Base-by-base conservation (phyloP, 352 stramenopile genomes). In the Nothophytophthora sp. region DNA sequence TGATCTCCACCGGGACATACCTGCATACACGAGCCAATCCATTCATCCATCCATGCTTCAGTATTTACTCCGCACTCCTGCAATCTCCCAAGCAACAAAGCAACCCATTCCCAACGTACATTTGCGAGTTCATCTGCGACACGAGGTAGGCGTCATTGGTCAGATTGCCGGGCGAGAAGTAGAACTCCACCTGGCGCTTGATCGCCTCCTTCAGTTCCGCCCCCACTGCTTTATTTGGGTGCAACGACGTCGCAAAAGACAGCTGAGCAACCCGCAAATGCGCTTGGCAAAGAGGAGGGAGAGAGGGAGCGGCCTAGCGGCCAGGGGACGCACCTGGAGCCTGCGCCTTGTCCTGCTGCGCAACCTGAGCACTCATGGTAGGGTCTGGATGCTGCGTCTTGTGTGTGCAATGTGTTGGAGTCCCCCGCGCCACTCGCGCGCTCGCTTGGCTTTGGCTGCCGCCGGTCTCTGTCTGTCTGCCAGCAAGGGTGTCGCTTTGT, bases 111-210 rank as follows among this genome's bases (percentile, higher is more conserved):
- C n/a, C 6, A n/a, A 65, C 69, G 52, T 65, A 93, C 86, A 94
- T 92, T 63, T 93, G 84, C 55, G 83, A 89, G 67, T 95, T 89
- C 86, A 96, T 96, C 47, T 96, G 82, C 47, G 83, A 92, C 18
- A 96, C 84, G 35, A 96, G 73, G 67, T 88, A 96, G 41, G 81
- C 76, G 49, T 96, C 86, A 45, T 87, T 96, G 41, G 79, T 70
- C 18, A 97, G 55, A 50, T 97, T 97, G 50, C 69, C 64, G 36
- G 77, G 83, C 28, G 88, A 96, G 53, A 97, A 96, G 71, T 97
- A 97, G 68, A 96, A 97, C 63, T 96, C 90, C 35, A 97, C 80
- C 59, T 97, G 87, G 57, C 68, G 68, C 61, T 92, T 88, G 55
- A 96, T 81, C 16, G 83, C 81, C 23, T 87, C 58, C 59, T 90